Conservation (phyloP, 768 basidiomycete species). For the Russula earlei region DNA sequence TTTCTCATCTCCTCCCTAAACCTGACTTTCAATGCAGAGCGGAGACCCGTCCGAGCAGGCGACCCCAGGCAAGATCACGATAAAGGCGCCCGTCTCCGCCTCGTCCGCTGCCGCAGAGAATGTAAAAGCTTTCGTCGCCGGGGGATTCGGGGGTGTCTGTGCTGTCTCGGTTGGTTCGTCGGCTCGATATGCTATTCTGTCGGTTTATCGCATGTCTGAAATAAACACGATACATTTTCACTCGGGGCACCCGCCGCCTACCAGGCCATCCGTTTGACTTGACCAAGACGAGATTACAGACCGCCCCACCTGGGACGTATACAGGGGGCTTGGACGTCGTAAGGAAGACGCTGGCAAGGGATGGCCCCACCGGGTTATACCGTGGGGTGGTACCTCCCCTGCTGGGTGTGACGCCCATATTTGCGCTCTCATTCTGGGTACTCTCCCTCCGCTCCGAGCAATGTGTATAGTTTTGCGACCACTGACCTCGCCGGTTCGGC, state of each 20-base stretch:
- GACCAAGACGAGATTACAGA: slow-evolving; percentile 93
- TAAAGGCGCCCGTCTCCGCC: slow-evolving; percentile 15
- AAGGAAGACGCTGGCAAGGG: slow-evolving; percentile 79
- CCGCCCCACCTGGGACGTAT: slow-evolving; percentile 81
- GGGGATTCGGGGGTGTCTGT: slow-evolving; percentile 83
- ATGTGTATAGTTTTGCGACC: not conserved
- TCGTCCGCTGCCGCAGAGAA: slow-evolving; percentile 29
- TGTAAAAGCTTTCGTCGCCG: slow-evolving; percentile 83
- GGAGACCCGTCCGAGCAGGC: slow-evolving; percentile 6
- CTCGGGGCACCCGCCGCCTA: not conserved
- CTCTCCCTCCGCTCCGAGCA: slow-evolving; percentile 19
- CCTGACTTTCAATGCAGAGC: slow-evolving; percentile 6
- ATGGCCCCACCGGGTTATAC: slow-evolving; percentile 82
- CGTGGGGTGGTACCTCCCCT: slow-evolving; percentile 91
- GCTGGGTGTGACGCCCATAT: slow-evolving; percentile 94
- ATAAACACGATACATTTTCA: not conserved
- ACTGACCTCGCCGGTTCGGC: not conserved
- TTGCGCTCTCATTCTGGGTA: slow-evolving; percentile 97
- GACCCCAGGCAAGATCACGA: not conserved
- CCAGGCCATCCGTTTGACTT: slow-evolving; percentile 95
- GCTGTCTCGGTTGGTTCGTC: slow-evolving; percentile 84
- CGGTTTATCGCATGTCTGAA: not conserved
- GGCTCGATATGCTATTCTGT: not conserved
- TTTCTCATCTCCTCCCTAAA: not conserved
- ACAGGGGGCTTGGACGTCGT: slow-evolving; percentile 91